Conservation (phyloP, 805 yeast genomes). For the Deakozyma indianensis region DNA sequence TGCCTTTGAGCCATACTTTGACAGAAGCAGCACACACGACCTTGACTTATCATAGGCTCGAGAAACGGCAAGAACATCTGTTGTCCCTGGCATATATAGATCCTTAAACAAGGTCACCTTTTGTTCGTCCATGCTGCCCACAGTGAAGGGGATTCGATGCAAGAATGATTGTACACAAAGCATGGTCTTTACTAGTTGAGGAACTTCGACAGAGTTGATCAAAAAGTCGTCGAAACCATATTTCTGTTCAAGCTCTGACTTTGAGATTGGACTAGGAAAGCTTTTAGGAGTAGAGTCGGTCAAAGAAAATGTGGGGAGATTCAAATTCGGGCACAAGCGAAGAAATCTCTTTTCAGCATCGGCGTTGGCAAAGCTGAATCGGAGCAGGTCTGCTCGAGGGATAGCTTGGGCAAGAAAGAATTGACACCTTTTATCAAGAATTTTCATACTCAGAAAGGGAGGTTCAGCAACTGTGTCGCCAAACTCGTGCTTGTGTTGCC, state of each 20-base stretch:
- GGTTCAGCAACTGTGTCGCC: constrained; percentile 1
- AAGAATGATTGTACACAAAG: not conserved
- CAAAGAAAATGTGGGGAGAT: not conserved
- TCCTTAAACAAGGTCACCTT: not conserved
- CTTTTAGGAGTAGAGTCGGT: not conserved
- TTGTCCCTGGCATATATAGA: not conserved
- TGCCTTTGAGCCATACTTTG: not conserved
- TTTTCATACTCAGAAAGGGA: not conserved
- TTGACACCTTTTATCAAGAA: not conserved
- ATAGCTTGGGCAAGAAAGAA: not conserved
- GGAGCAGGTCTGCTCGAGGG: not conserved
- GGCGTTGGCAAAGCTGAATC: not conserved
- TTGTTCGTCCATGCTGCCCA: not conserved
- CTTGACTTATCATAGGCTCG: not conserved
- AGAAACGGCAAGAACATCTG: not conserved
- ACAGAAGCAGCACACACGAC: not conserved
- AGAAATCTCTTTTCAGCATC: not conserved
- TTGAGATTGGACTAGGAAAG: not conserved
- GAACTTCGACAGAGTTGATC: not conserved
- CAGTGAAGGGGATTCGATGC: not conserved
- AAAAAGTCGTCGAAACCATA: not conserved
- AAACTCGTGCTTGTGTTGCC: not conserved
- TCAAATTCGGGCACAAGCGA: not conserved
- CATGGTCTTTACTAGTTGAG: not conserved
- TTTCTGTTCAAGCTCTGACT: not conserved